phyloP scores from a whole-genome alignment of 139 green algal genomes.

The Chlorella sorokiniana region DNA sequence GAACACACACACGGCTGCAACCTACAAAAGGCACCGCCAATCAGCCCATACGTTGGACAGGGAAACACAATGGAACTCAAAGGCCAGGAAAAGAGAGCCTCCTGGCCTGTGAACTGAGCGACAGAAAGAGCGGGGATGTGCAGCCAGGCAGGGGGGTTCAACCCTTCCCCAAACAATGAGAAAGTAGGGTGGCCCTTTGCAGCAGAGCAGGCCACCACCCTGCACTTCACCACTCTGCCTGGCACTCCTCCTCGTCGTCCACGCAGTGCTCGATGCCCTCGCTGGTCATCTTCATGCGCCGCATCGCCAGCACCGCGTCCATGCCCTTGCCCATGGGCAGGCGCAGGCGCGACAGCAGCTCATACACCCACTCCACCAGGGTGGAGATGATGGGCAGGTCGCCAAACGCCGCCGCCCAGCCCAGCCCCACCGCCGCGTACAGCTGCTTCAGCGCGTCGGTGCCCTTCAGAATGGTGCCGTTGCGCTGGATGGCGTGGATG shows the following conservation, averaged over 20 bases:
- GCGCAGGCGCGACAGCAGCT: constrained; percentile 71
- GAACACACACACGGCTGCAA: too few relatives aligned
- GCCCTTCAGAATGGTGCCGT: constrained; percentile 59
- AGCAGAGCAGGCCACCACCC: too few relatives aligned
- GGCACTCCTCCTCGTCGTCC: constrained; percentile 49
- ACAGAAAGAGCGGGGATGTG: background rate
- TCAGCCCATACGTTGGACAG: too few relatives aligned
- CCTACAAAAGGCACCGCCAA: too few relatives aligned
- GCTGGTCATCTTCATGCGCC: constrained; percentile 54
- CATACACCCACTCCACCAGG: constrained; percentile 65
- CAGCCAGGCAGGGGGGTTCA: background rate
- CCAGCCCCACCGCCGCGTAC: constrained; percentile 69
- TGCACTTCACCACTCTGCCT: constrained; percentile 37
- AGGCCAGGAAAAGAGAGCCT: too few relatives aligned
- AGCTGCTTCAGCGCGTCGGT: constrained; percentile 67
- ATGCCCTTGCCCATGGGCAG: constrained; percentile 44
- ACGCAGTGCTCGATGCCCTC: constrained; percentile 48
- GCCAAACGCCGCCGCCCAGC: constrained; percentile 69
- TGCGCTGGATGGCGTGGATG: constrained; percentile 72
- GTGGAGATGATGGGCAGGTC: constrained; percentile 63
- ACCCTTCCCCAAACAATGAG: background rate
- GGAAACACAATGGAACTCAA: too few relatives aligned
- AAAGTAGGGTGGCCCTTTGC: too few relatives aligned
- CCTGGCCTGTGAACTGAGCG: too few relatives aligned
- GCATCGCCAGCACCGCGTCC: constrained; percentile 61